Percentiles rank a stretch among this genome's conserved stretches.
These are phyloP conservation scores for Penstemon barbatus DNA, from an alignment of 257 asterid species.

Conservation along the genomic window DNA sequence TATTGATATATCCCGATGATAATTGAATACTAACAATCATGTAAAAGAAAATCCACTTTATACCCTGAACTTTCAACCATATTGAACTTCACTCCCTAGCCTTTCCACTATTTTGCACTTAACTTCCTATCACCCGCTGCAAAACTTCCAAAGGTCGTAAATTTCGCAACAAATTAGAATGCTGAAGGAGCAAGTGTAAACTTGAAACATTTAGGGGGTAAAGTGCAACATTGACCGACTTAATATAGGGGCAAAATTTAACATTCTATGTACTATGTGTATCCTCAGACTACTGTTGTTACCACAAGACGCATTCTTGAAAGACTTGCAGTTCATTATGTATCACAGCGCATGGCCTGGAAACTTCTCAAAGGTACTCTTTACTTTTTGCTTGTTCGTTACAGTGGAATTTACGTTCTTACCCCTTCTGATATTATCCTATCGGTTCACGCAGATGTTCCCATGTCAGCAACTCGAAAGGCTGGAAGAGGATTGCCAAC, in stretches of 20 bases:
- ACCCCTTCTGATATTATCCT: slow-evolving; percentile 5
- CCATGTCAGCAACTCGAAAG: slow-evolving; percentile 87
- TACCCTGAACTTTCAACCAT: too few relatives aligned
- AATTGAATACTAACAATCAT: too few relatives aligned
- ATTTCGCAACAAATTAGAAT: too few relatives aligned
- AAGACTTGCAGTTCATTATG: slow-evolving; percentile 77
- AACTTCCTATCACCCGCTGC: too few relatives aligned
- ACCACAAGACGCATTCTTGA: slow-evolving; percentile 85
- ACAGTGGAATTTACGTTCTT: neutral
- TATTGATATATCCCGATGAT: too few relatives aligned
- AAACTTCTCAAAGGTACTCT: slow-evolving; percentile 88
- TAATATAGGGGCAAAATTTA: slow-evolving; percentile 10
- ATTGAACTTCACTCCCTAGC: too few relatives aligned
- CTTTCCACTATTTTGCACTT: too few relatives aligned
- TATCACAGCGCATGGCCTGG: slow-evolving; percentile 91
- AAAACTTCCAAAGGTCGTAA: too few relatives aligned
- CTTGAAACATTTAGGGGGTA: too few relatives aligned
- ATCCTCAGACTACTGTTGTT: slow-evolving; percentile 63
- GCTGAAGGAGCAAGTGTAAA: too few relatives aligned
- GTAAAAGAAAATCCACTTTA: too few relatives aligned
- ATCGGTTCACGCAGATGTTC: slow-evolving; percentile 53
- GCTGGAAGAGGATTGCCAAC: slow-evolving; percentile 74
- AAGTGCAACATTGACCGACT: slow-evolving; percentile 2
- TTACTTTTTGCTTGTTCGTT: neutral
- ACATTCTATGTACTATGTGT: slow-evolving; percentile 11